These are phyloP conservation scores for Cryptococcus wingfieldii DNA, from an alignment of 1,284 basidiomycete species.

Conservation along the genomic window DNA sequence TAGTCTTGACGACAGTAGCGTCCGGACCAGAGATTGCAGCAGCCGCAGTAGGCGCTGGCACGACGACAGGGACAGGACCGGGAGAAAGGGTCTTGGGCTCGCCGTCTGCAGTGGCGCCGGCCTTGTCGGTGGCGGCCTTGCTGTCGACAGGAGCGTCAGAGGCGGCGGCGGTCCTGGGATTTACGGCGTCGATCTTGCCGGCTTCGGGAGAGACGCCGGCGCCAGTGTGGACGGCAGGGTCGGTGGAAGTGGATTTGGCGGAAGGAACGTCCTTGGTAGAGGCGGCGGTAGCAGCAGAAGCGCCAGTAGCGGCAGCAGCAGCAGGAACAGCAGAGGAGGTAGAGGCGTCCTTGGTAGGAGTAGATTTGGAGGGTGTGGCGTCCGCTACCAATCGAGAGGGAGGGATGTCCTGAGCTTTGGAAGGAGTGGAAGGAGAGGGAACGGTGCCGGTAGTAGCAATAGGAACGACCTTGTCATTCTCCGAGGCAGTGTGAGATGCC, in stretches of 20 bases:
- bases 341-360: background rate
- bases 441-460: background rate
- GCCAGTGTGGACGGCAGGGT: background rate
- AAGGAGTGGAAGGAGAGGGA: background rate
- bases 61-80: slow-evolving; percentile 1
- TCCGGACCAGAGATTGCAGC: background rate
- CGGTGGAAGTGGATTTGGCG: too few relatives aligned
- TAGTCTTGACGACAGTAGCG: slow-evolving; percentile 1
- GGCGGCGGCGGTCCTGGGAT: background rate
- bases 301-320: background rate
- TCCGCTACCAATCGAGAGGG: background rate
- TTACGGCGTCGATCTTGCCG: background rate
- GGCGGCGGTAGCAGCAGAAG: background rate
- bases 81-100: background rate
- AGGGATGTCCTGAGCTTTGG: background rate
- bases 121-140: slow-evolving; percentile 2
- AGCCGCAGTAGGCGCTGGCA: background rate
- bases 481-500: background rate
- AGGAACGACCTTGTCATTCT: background rate
- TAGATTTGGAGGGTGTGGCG: background rate
- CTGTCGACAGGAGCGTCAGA: background rate
- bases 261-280: background rate
- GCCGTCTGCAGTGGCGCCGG: background rate
- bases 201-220: background rate
- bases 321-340: background rate